A percentile compares a stretch with the other conserved stretches of the same genome.
Evolutionary conservation across 2,329 filamentous ascomycete species (phyloP).

Genomic region (Arthroderma sp.): DNA sequence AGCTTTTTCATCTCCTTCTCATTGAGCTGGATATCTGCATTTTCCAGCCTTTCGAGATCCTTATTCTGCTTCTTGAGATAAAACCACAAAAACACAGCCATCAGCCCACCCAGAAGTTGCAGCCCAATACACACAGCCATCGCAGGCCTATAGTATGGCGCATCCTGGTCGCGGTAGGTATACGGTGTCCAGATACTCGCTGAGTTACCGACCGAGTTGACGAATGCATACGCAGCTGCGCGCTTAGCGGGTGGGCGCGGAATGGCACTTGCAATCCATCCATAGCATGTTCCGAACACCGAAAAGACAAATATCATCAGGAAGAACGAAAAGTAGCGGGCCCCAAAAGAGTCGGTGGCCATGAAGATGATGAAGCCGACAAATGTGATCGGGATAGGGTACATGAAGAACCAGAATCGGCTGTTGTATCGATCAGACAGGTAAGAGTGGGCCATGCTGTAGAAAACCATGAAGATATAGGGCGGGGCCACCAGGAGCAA

Average conservation of each 20-base stretch:
- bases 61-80: slow-evolving; percentile 36
- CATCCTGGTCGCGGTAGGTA: slow-evolving; percentile 31
- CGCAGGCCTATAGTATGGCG: slow-evolving; percentile 28
- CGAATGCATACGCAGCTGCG: slow-evolving; percentile 41
- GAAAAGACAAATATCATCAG: slow-evolving; percentile 44
- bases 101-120: slow-evolving; percentile 23
- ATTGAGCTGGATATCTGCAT: slow-evolving; percentile 32
- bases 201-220: slow-evolving; percentile 42
- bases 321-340: slow-evolving; percentile 44
- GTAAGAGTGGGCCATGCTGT: slow-evolving; percentile 32
- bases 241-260: slow-evolving; percentile 42
- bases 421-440: slow-evolving; percentile 32
- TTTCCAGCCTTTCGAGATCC: slow-evolving; percentile 38
- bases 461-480: slow-evolving; percentile 41
- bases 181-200: slow-evolving; percentile 41
- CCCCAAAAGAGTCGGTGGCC: slow-evolving; percentile 37
- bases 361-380: slow-evolving; percentile 43
- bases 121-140: slow-evolving; percentile 32
- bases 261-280: slow-evolving; percentile 40
- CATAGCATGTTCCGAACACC: slow-evolving; percentile 38
- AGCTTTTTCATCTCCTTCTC: slow-evolving; percentile 36
- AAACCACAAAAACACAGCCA: slow-evolving; percentile 25
- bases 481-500: slow-evolving; percentile 41
- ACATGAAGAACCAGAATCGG: slow-evolving; percentile 41
- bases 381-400: slow-evolving; percentile 40